Conservation (phyloP, 2,329 filamentous ascomycete genomes). For the Diaporthe capsici region DNA sequence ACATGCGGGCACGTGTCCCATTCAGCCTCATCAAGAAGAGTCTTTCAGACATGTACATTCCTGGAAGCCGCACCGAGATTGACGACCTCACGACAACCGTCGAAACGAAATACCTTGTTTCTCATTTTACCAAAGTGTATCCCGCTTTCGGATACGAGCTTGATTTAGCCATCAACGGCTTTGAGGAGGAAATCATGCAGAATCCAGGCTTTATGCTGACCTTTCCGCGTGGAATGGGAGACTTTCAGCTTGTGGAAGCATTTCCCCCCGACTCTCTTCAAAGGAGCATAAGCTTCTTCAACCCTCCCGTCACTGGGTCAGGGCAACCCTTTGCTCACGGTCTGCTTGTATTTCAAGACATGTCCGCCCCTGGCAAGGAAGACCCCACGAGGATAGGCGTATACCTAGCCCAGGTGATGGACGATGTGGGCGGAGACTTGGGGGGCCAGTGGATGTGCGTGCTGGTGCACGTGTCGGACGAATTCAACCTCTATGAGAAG, state of each 20-base stretch:
- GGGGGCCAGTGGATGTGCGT: slow-evolving; percentile 37
- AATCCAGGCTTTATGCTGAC: slow-evolving; percentile 43
- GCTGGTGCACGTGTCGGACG: slow-evolving; percentile 14
- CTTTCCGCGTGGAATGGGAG: slow-evolving; percentile 42
- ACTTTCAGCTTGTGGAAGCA: slow-evolving; percentile 36
- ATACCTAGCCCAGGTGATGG: slow-evolving; percentile 34
- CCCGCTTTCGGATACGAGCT: slow-evolving; percentile 43
- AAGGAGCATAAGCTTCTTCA: slow-evolving; percentile 42
- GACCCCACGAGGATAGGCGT: slow-evolving; percentile 8
- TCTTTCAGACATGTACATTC: slow-evolving; percentile 21
- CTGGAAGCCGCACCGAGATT: slow-evolving; percentile 22
- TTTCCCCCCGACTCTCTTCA: slow-evolving; percentile 35
- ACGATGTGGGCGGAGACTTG: neutral
- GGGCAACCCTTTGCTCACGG: slow-evolving; percentile 33
- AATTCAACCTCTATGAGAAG: slow-evolving; percentile 5
- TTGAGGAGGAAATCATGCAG: slow-evolving; percentile 19
- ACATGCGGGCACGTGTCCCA: slow-evolving; percentile 43
- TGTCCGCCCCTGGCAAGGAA: neutral
- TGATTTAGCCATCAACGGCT: slow-evolving; percentile 41
- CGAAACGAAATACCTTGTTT: slow-evolving; percentile 42
- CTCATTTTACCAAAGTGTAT: slow-evolving; percentile 43
- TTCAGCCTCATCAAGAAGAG: slow-evolving; percentile 41
- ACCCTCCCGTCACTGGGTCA: neutral
- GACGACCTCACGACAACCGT: slow-evolving; percentile 39
- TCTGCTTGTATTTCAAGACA: slow-evolving; percentile 35